A percentile compares a stretch with the other conserved stretches of the same genome.
phyloP scores from a whole-genome alignment of 73 alveolate species.

The Tetrahymena borealis region DNA sequence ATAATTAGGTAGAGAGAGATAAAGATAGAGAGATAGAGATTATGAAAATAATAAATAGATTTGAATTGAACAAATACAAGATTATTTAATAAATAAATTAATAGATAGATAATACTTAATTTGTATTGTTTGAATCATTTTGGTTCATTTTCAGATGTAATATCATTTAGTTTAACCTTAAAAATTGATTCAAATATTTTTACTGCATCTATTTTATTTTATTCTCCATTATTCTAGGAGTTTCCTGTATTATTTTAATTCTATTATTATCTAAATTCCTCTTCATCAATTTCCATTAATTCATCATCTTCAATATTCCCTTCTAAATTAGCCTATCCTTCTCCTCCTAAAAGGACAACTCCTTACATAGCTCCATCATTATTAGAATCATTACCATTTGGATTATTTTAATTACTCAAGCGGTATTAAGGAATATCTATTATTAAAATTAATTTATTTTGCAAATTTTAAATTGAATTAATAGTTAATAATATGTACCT shows the following conservation, averaged over 20 bases:
- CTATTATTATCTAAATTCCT: background rate
- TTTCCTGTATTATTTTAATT: background rate
- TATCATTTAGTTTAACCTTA: background rate
- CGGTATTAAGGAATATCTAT: background rate
- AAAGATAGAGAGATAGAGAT: too few species aligned
- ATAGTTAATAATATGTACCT: background rate
- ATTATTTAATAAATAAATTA: too few species aligned
- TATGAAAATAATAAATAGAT: too few species aligned
- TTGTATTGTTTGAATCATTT: background rate
- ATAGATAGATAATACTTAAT: too few species aligned
- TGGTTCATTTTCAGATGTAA: background rate
- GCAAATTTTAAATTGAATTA: too few species aligned
- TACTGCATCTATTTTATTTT: background rate
- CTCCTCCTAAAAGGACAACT: background rate
- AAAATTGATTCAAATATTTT: background rate
- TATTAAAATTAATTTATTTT: too few species aligned
- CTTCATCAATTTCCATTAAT: background rate
- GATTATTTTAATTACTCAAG: background rate
- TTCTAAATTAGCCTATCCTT: background rate
- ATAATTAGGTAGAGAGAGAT: too few species aligned
- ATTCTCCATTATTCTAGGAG: background rate
- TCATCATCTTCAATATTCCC: background rate
- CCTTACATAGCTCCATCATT: background rate
- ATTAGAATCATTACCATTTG: background rate
- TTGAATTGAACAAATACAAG: too few species aligned